Percentiles rank a stretch among this genome's conserved stretches.
Conservation (phyloP, 192 early-diverging fungal genomes). For the Coemansia sp. region DNA sequence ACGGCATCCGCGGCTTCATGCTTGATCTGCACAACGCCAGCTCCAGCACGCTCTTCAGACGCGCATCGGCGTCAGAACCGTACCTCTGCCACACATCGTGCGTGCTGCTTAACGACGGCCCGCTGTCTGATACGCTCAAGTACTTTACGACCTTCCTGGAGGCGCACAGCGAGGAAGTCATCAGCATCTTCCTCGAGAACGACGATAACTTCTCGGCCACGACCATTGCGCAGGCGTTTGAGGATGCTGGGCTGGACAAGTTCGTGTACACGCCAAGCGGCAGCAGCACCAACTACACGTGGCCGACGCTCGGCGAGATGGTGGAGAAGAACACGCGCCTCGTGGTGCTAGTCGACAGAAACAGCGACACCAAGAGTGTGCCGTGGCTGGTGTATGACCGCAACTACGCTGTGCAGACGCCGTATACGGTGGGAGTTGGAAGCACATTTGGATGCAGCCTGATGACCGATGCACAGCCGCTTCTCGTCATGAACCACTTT, state of each 20-base stretch:
- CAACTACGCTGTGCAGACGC: slow-evolving; percentile 70
- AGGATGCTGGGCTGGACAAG: slow-evolving; percentile 54
- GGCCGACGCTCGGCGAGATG: slow-evolving; percentile 72
- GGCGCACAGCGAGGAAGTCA: slow-evolving; percentile 67
- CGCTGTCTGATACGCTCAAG: slow-evolving; percentile 58
- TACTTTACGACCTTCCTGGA: slow-evolving; percentile 64
- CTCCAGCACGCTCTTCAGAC: slow-evolving; percentile 3
- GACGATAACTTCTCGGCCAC: slow-evolving; percentile 51
- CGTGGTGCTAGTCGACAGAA: slow-evolving; percentile 62
- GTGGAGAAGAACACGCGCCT: slow-evolving; percentile 65
- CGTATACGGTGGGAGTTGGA: slow-evolving; percentile 59
- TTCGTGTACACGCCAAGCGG: slow-evolving; percentile 50
- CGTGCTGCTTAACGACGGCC: slow-evolving; percentile 60
- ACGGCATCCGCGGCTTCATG: slow-evolving; percentile 75
- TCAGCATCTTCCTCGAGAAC: slow-evolving; percentile 79
- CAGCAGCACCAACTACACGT: slow-evolving; percentile 30
- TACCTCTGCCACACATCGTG: slow-evolving; percentile 74
- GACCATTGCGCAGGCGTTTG: slow-evolving; percentile 58
- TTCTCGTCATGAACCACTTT: slow-evolving; percentile 80
- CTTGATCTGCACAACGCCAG: slow-evolving; percentile 59
- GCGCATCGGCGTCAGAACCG: slow-evolving; percentile 15
- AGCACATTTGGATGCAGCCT: slow-evolving; percentile 57
- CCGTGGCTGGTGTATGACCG: slow-evolving; percentile 72
- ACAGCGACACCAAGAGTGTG: slow-evolving; percentile 55
- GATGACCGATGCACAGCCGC: slow-evolving; percentile 33